Evolutionary conservation across 208 protist species (phyloP).

Genomic region (Trypanosoma mega): DNA sequence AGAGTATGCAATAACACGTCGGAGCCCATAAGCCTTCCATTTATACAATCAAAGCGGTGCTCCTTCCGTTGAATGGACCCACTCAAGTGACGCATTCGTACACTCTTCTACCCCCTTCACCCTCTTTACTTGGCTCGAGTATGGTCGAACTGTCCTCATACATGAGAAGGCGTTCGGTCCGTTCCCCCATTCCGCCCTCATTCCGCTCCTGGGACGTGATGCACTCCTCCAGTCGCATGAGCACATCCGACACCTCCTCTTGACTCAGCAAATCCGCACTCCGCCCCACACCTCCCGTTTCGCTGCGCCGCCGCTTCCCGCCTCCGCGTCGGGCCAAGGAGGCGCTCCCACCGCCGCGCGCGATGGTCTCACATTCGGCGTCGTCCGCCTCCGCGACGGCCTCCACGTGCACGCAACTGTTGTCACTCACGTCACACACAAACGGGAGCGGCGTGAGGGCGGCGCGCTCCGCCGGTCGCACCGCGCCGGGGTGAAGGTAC

Average conservation of each 20-base stretch:
- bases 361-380: background rate
- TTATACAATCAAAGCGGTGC: no score
- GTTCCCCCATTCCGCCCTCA: background rate
- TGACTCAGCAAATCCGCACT: conserved; percentile 10
- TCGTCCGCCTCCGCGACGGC: conserved; percentile 28
- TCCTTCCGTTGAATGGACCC: no score
- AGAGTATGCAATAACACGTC: no score
- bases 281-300: background rate
- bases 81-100: no score
- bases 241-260: conserved; percentile 14
- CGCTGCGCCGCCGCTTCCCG: conserved; percentile 3
- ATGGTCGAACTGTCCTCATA: background rate
- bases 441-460: conserved; percentile 24
- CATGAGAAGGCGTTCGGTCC: background rate
- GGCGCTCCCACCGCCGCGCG: background rate
- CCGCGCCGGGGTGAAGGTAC: conserved; percentile 47
- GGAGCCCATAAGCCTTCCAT: no score
- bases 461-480: conserved; percentile 20
- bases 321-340: background rate
- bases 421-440: conserved; percentile 72
- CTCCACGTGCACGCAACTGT: conserved; percentile 57
- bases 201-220: background rate
- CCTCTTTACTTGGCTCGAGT: no score
- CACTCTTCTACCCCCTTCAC: no score
- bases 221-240: conserved; percentile 17